Evolutionary conservation across 2,329 filamentous ascomycete genomes (phyloP).

Genomic region (Blumeria graminis): DNA sequence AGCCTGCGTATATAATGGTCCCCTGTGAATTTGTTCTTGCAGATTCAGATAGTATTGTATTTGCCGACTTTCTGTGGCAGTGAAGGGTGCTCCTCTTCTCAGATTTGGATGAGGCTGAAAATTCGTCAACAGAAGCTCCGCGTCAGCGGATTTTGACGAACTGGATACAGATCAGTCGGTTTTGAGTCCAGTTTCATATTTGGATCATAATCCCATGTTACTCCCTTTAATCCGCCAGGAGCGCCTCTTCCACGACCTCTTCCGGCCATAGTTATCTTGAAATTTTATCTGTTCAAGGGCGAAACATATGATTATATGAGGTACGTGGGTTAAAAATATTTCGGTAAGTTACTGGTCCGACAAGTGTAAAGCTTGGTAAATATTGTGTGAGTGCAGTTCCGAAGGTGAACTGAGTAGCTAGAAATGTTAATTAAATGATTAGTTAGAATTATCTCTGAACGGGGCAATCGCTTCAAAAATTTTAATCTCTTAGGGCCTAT

Average conservation of each 20-base stretch:
- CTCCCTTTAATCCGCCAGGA: constrained; percentile 11
- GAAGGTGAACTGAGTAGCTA: too few species aligned
- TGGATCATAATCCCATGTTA: constrained; percentile 14
- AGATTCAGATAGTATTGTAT: constrained; percentile 26
- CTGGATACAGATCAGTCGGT: constrained; percentile 23
- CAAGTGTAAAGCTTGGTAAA: too few species aligned
- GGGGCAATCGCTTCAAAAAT: too few species aligned
- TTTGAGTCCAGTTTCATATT: constrained; percentile 15
- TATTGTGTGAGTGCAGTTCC: too few species aligned
- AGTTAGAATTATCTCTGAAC: too few species aligned
- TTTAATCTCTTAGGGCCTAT: too few species aligned
- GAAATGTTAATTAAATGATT: too few species aligned
- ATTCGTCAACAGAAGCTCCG: background rate
- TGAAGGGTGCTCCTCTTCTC: constrained; percentile 18
- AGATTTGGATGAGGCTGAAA: constrained; percentile 13
- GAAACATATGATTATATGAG: too few species aligned
- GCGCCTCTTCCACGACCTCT: constrained; percentile 11
- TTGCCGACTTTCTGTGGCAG: constrained; percentile 20
- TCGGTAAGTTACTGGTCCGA: too few species aligned
- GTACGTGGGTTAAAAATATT: too few species aligned
- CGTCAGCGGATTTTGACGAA: constrained; percentile 11
- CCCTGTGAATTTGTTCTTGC: constrained; percentile 30
- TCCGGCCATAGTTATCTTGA: constrained; percentile 7
- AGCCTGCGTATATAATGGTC: constrained; percentile 26
- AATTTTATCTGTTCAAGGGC: too few species aligned